Evolutionary conservation across 495 filamentous ascomycete species (phyloP), one percentile per base, ranked within the genome.

Genomic region (Apiosordaria backusii): DNA sequence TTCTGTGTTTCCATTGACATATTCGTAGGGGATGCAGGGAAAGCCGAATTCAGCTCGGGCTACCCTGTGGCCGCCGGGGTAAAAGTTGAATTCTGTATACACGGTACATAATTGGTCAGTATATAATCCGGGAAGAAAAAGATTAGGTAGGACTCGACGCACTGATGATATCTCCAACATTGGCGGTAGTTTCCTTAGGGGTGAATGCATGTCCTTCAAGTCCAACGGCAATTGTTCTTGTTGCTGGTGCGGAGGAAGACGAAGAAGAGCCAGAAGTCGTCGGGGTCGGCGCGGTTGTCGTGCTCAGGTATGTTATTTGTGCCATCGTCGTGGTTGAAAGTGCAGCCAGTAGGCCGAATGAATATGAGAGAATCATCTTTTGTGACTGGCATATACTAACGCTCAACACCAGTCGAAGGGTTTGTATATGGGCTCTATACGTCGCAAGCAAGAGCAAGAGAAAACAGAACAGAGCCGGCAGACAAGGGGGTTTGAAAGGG

Each of bases 11-110:
- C 75, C 57, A 4, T 75, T 77, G 16, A 77, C 77, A 40, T 79
- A 67, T 64, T 88, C 86, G 63, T 84, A 87, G 9, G 86, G 85
- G 29, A 88, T 81, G 65, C 87, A 89, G 61, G 87, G 83, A 50
- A 72, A 76, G 21, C 72, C 70, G 66, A 79, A 89, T n/a, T 80
- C 83, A 4, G 86, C 80, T 27, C 82, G 79, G 5, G 79, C 81
- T 10, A 89, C 87, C 1, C 83, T 83, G 66, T 89, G 87, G 67
- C 86, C 86, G 62, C 73, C 67, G 4, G 87, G 85, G 70, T 79
- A 88, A 78, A 90, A 88, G 29, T 77, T 70, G 72, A 88, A 90
- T 59, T 76, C 78, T 79, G 22, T 50, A 9, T 9, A 45, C 5
- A 7, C 19, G 22, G 4, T 2, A 29, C 2, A 24, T 45, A 60